phyloP scores from a whole-genome alignment of 2,329 filamentous ascomycete genomes.

The Fusarium lyarnte region DNA sequence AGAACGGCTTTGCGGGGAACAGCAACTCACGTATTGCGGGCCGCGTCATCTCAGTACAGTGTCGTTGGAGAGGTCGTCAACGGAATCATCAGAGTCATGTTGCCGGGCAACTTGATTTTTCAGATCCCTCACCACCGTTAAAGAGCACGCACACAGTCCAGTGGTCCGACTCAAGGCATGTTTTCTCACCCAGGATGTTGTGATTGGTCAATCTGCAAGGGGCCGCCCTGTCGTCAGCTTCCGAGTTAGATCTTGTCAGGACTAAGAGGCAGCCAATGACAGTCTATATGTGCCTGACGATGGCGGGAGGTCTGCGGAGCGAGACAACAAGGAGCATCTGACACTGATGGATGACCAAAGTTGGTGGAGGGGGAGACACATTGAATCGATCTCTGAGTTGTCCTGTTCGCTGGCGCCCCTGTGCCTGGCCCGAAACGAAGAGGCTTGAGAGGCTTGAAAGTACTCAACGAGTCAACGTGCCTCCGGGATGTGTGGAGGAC shows the following conservation, averaged over 20 bases:
- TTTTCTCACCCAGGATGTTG: slow-evolving; percentile 15
- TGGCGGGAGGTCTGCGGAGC: slow-evolving; percentile 22
- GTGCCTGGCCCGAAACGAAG: slow-evolving; percentile 31
- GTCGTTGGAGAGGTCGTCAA: not conserved
- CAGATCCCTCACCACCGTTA: not conserved
- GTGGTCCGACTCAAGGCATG: slow-evolving; percentile 31
- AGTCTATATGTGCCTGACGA: slow-evolving; percentile 20
- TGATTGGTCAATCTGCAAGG: slow-evolving; percentile 43
- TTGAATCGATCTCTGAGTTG: slow-evolving; percentile 29
- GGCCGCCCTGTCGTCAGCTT: slow-evolving; percentile 36
- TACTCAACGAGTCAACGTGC: slow-evolving; percentile 30
- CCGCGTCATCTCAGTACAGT: slow-evolving; percentile 1
- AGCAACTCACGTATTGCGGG: slow-evolving; percentile 6
- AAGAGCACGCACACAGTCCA: not conserved
- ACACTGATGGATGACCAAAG: slow-evolving; percentile 1
- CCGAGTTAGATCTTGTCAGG: slow-evolving; percentile 39
- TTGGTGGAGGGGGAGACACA: slow-evolving; percentile 2
- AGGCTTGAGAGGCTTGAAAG: slow-evolving; percentile 27
- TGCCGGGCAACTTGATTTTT: slow-evolving; percentile 11
- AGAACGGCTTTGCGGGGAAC: not conserved
- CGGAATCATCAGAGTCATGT: slow-evolving; percentile 12
- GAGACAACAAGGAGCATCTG: slow-evolving; percentile 15
- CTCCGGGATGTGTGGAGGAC: slow-evolving; percentile 32
- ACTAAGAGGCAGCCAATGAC: slow-evolving; percentile 43
- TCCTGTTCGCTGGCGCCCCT: slow-evolving; percentile 16